Evolutionary conservation across 768 basidiomycete species (phyloP).

Genomic region (Leccinum variicolor): DNA sequence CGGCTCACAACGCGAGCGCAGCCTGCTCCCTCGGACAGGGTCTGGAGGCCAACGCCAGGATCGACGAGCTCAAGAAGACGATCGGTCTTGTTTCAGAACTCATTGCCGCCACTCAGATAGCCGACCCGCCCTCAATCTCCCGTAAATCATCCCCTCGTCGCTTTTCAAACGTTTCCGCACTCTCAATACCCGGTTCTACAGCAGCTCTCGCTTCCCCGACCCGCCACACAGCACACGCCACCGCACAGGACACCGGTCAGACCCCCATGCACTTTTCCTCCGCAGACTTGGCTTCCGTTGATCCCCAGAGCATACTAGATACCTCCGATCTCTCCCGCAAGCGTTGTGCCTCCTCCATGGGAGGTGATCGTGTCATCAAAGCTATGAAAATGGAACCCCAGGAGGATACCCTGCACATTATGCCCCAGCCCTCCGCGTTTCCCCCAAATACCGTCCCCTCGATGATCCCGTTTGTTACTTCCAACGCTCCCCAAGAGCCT

Average conservation of each 20-base stretch:
- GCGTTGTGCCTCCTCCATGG: slow-evolving; percentile 48
- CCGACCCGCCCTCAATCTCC: slow-evolving; percentile 32
- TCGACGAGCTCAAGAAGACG: slow-evolving; percentile 54
- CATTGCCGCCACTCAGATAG: slow-evolving; percentile 43
- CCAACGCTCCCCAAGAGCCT: slow-evolving; percentile 27
- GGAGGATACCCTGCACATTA: slow-evolving; percentile 36
- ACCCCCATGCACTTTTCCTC: slow-evolving; percentile 18
- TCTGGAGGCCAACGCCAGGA: slow-evolving; percentile 45
- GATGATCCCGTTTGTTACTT: slow-evolving; percentile 26
- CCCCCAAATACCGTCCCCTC: slow-evolving; percentile 22
- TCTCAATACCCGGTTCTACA: slow-evolving; percentile 40
- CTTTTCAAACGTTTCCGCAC: slow-evolving; percentile 13
- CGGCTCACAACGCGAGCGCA: slow-evolving; percentile 54
- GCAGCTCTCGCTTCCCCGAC: slow-evolving; percentile 23
- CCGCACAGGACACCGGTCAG: slow-evolving; percentile 26
- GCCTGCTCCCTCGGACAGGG: slow-evolving; percentile 47
- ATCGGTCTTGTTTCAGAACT: slow-evolving; percentile 53
- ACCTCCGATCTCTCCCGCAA: slow-evolving; percentile 44
- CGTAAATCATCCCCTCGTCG: slow-evolving; percentile 28
- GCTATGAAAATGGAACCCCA: slow-evolving; percentile 48
- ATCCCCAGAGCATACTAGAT: slow-evolving; percentile 28
- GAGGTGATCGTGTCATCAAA: slow-evolving; percentile 43
- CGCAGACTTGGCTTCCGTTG: slow-evolving; percentile 16
- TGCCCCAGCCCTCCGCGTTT: slow-evolving; percentile 25
- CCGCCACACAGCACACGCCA: slow-evolving; percentile 18